phyloP scores from a whole-genome alignment of 2,329 filamentous ascomycete species.

The Didymella arachidicola region DNA sequence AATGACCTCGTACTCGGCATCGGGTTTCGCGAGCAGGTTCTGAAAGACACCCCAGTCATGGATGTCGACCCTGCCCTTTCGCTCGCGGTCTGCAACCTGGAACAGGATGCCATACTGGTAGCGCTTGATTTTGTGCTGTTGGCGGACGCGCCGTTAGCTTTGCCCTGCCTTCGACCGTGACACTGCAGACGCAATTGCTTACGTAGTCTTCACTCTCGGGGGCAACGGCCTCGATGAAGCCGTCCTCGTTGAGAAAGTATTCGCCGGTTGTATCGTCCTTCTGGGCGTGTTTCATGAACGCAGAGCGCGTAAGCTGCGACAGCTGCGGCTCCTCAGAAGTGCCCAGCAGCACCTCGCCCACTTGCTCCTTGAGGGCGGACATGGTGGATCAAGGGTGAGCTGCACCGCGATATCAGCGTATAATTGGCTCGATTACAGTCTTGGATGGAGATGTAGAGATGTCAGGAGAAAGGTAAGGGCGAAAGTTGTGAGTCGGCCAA shows the following conservation, averaged over 20 bases:
- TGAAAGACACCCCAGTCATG: constrained; percentile 93
- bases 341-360: constrained; percentile 70
- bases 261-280: constrained; percentile 80
- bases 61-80: constrained; percentile 75
- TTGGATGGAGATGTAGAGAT: constrained; percentile 25
- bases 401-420: constrained; percentile 24
- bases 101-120: constrained; percentile 97
- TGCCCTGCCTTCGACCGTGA: constrained; percentile 23
- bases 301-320: constrained; percentile 76
- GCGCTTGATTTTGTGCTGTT: constrained; percentile 94
- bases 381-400: constrained; percentile 34
- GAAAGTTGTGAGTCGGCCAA: constrained; percentile 34
- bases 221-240: constrained; percentile 91
- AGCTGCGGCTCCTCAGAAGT: constrained; percentile 65
- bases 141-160: constrained; percentile 39
- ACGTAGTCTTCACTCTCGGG: constrained; percentile 90
- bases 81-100: constrained; percentile 82
- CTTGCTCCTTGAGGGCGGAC: constrained; percentile 73
- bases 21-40: constrained; percentile 90
- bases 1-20: constrained; percentile 98
- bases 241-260: constrained; percentile 78
- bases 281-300: constrained; percentile 78
- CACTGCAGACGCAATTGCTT: constrained; percentile 53
- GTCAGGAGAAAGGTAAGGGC: constrained; percentile 22
- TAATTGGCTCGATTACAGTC: constrained; percentile 39